phyloP scores from a whole-genome alignment of 2,329 filamentous ascomycete genomes.

The Pseudogymnoascus sp. region DNA sequence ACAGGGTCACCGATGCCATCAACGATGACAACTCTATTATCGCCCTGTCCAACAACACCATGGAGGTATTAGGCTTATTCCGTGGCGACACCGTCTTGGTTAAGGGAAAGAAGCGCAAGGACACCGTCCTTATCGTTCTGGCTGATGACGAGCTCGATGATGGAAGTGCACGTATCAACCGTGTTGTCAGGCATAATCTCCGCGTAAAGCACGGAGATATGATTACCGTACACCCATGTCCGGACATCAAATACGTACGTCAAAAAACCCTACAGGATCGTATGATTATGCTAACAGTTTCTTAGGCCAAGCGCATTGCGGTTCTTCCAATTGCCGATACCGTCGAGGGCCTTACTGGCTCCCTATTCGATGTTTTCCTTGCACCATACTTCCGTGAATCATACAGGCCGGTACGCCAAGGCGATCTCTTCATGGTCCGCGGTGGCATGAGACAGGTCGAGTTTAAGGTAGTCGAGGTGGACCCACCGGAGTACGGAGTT shows the following conservation, averaged over 20 bases:
- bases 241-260: constrained; percentile 99
- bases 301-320: constrained; percentile 92
- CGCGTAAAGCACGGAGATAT: constrained; percentile 98
- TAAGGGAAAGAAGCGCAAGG: constrained; percentile 99
- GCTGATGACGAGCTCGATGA: constrained; percentile 98
- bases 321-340: constrained; percentile 97
- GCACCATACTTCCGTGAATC: constrained; percentile 99
- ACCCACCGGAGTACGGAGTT: constrained; percentile 96
- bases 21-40: constrained; percentile 99
- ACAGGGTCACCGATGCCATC: constrained; percentile 89
- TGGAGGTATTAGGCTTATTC: constrained; percentile 97
- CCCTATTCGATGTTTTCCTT: constrained; percentile 97
- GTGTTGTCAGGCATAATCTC: constrained; percentile 95
- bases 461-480: constrained; percentile 98
- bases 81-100: constrained; percentile 96
- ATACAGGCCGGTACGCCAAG: constrained; percentile 93
- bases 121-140: constrained; percentile 94
- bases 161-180: constrained; percentile 93
- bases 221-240: constrained; percentile 93
- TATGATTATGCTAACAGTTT: constrained; percentile 21
- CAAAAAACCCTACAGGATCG: neutral
- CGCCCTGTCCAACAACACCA: constrained; percentile 94
- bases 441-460: constrained; percentile 99
- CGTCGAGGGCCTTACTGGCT: constrained; percentile 93
- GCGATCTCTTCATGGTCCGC: constrained; percentile 92